These are phyloP conservation scores for Hypericum androsaemum DNA, from an alignment of 345 rosid species.

Conservation along the genomic window DNA sequence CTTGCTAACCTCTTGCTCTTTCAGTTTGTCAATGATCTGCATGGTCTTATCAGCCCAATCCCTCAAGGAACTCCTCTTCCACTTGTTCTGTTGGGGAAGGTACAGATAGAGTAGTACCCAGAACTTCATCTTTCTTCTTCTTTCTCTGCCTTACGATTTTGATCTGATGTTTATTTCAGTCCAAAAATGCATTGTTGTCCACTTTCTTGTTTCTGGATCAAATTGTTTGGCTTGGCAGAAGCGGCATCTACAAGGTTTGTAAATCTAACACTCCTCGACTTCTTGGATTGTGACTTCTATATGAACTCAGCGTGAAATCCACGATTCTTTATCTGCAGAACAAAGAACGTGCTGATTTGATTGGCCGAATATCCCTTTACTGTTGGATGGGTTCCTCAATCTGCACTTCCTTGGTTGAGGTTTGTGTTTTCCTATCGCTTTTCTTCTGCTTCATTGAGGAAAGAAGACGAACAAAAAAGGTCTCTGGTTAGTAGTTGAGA, in stretches of 20 bases:
- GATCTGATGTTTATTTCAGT: conserved; percentile 39
- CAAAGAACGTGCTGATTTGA: conserved; percentile 70
- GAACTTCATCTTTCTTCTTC: background rate
- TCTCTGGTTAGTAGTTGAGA: background rate
- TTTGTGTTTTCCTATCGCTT: conserved; percentile 18
- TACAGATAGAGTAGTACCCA: conserved; percentile 12
- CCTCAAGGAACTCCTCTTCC: conserved; percentile 89
- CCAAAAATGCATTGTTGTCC: conserved; percentile 76
- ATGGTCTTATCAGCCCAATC: conserved; percentile 72
- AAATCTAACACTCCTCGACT: background rate
- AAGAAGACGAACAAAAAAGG: no score
- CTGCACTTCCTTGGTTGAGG: conserved; percentile 80
- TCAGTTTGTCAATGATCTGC: conserved; percentile 93
- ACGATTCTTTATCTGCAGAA: conserved; percentile 30
- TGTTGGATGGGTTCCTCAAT: conserved; percentile 92
- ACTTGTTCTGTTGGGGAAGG: conserved; percentile 85
- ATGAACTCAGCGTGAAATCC: background rate
- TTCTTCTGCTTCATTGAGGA: background rate
- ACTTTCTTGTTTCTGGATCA: conserved; percentile 95
- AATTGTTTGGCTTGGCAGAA: conserved; percentile 90
- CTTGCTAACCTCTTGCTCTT: conserved; percentile 16
- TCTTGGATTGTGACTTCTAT: background rate
- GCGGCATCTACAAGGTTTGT: conserved; percentile 84
- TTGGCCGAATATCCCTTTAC: conserved; percentile 73
- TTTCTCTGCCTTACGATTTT: conserved; percentile 6